Evolutionary conservation across 768 basidiomycete genomes (phyloP), one percentile per base, ranked within the genome.

Genomic region (Melanogaster broomeanus): DNA sequence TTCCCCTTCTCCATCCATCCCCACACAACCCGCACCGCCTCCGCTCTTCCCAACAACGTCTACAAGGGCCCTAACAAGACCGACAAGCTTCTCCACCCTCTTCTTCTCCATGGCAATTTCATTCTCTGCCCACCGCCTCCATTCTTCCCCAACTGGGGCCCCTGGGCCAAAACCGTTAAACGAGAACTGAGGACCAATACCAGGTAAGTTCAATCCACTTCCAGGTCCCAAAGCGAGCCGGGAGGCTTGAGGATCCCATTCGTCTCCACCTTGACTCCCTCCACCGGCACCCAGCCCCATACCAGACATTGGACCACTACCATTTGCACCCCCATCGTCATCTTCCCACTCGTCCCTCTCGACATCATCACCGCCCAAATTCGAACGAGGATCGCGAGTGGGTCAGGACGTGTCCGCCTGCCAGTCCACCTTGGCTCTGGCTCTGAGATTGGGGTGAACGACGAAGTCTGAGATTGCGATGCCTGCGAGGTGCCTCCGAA

Each of bases 1-100:
- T n/a, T 24, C 21, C n/a, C 57, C 52, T 2, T 18, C 58, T 19
- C 42, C 46, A 4, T 42, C 51, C 4, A 7, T 34, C 30, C 10
- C 38, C 18, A 34, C 15, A 34, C 5, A 31, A 45, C 40, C 44
- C 0, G 30, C 21, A n/a, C 38, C 22, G 10, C 11, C 42, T 3
- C 45, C 41, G 11, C 83, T 62, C 53, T 70, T 81, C 35, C 75
- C 75, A 24, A 87, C 74, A 10, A 78, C 72, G 9, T 90, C 86
- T 76, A 84, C 87, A 51, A 90, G 66, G 10, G 76, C 68, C 48
- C 80, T 80, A 25, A 89, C 77, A 24, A 86, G 71, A 40, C 72
- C 67, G 0, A 82, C 79, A 27, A 90, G 74, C 51, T 77, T 80
- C 54, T 87, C 87, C 11, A 82, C 77, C 61, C 82, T 81, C 43